Conservation (phyloP, 768 basidiomycete species). For the Tricholoma bakamatsutake region DNA sequence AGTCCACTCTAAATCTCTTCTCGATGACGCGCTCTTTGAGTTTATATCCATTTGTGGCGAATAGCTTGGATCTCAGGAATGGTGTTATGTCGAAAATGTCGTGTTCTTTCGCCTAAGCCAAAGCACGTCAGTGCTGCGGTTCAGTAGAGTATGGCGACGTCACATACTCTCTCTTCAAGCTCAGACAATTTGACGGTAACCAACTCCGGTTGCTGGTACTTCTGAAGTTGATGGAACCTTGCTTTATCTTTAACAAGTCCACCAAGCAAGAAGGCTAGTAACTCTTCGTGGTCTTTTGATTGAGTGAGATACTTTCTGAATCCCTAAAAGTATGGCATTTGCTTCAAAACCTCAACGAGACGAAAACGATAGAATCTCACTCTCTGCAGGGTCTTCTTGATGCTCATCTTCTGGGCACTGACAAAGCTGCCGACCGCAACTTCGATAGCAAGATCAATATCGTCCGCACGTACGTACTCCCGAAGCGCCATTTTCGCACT, state of each 20-base stretch:
- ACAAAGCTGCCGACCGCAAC: conserved; percentile 95
- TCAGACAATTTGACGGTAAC: conserved; percentile 75
- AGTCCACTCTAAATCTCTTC: conserved; percentile 59
- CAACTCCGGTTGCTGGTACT: conserved; percentile 69
- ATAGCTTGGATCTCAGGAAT: conserved; percentile 83
- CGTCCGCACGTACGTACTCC: conserved; percentile 93
- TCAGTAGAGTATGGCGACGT: neutral
- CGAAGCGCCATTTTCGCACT: conserved; percentile 97
- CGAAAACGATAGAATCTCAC: conserved; percentile 38
- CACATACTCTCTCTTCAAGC: conserved; percentile 78
- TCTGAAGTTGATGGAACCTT: conserved; percentile 73
- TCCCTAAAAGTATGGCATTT: conserved; percentile 42
- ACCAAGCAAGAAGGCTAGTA: conserved; percentile 91
- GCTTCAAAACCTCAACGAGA: neutral
- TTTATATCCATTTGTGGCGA: conserved; percentile 85
- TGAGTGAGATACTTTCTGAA: conserved; percentile 98
- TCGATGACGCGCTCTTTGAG: conserved; percentile 61
- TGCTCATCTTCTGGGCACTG: conserved; percentile 94
- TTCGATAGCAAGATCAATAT: conserved; percentile 95
- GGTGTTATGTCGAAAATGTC: conserved; percentile 89
- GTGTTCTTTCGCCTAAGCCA: conserved; percentile 81
- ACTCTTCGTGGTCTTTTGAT: conserved; percentile 92
- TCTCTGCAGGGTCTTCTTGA: conserved; percentile 95
- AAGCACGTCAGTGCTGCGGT: conserved; percentile 2
- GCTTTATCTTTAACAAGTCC: conserved; percentile 91